Conservation (phyloP, 2,329 filamentous ascomycete species). For the Neofusicoccum laricinum region DNA sequence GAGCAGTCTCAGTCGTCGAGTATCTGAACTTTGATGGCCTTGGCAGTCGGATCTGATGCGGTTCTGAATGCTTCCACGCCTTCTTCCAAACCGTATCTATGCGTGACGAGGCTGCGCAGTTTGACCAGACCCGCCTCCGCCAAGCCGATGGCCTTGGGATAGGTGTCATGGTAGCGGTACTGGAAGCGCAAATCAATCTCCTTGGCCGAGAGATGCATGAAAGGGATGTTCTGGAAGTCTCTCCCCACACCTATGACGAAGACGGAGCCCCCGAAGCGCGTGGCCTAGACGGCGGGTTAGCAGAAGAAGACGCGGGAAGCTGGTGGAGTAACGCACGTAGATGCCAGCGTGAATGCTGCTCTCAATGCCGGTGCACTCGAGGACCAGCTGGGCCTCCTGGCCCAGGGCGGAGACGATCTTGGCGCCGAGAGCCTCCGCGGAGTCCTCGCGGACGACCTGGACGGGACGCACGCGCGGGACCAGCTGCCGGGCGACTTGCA, state of each 20-base stretch:
- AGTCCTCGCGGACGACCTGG: conserved; percentile 21
- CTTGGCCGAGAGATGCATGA: conserved; percentile 36
- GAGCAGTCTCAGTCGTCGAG: neutral
- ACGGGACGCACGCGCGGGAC: conserved; percentile 43
- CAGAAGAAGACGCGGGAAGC: too few species aligned
- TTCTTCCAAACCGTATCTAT: conserved; percentile 36
- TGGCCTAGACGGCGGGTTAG: conserved; percentile 42
- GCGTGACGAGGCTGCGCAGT: conserved; percentile 39
- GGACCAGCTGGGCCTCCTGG: conserved; percentile 63
- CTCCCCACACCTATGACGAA: conserved; percentile 77
- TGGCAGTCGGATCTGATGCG: conserved; percentile 33
- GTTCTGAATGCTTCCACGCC: conserved; percentile 37
- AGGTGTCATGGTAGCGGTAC: conserved; percentile 40
- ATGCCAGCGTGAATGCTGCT: conserved; percentile 71
- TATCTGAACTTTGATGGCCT: conserved; percentile 30
- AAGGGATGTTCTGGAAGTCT: conserved; percentile 36
- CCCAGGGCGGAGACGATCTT: neutral
- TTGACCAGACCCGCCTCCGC: conserved; percentile 37
- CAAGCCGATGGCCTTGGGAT: conserved; percentile 42
- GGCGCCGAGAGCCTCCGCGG: conserved; percentile 31
- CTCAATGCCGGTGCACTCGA: conserved; percentile 76
- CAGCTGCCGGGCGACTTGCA: conserved; percentile 50
- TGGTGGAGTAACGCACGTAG: conserved; percentile 47
- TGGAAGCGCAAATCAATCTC: conserved; percentile 42
- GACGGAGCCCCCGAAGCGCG: conserved; percentile 68